A percentile compares a stretch with the other conserved stretches of the same genome.
phyloP scores from a whole-genome alignment of 768 basidiomycete species.

The Porphyrellus cyaneotinctus region DNA sequence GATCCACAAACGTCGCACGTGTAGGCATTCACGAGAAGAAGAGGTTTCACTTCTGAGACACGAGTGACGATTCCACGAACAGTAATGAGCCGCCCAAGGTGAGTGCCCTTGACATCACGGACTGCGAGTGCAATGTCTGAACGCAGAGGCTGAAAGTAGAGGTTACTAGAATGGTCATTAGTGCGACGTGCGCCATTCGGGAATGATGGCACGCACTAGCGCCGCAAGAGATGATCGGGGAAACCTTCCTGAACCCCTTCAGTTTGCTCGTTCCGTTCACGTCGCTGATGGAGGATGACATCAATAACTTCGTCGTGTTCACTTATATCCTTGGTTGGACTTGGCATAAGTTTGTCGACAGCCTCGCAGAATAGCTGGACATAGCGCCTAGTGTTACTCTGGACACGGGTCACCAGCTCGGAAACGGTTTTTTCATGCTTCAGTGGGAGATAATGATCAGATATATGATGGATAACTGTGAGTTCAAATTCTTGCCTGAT shows the following conservation, averaged over 20 bases:
- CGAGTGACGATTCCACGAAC: conserved; percentile 98
- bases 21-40: conserved; percentile 95
- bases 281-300: conserved; percentile 90
- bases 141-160: conserved; percentile 89
- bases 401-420: conserved; percentile 78
- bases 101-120: conserved; percentile 79
- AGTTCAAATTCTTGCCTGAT: conserved; percentile 45
- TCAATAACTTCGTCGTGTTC: conserved; percentile 95
- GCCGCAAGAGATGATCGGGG: conserved; percentile 84
- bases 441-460: conserved; percentile 6
- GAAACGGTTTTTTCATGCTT: conserved; percentile 67
- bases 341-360: conserved; percentile 85
- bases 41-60: conserved; percentile 97
- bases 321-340: conserved; percentile 84
- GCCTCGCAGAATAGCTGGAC: conserved; percentile 84
- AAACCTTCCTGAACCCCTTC: conserved; percentile 75
- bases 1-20: conserved; percentile 98
- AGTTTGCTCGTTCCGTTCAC: conserved; percentile 80
- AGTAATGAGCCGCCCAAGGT: conserved; percentile 92
- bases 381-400: conserved; percentile 86
- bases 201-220: conserved; percentile 73
- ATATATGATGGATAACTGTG: neutral
- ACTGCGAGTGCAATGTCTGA: conserved; percentile 80
- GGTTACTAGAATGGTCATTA: conserved; percentile 55
- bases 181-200: neutral